Base-by-base conservation (phyloP, 768 basidiomycete species). In the Mycena rosella region DNA sequence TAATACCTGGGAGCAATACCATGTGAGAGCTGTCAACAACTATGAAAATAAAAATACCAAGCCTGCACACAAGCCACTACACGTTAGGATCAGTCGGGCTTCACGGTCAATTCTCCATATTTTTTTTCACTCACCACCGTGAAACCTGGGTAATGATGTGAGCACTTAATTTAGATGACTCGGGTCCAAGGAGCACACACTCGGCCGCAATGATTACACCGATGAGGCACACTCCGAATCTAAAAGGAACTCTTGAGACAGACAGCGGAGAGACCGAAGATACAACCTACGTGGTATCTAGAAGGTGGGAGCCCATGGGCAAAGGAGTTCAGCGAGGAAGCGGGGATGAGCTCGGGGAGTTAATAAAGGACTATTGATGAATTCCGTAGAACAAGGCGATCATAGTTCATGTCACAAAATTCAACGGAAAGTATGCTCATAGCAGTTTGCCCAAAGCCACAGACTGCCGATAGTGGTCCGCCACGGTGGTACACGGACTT, bases 11-110 rank as follows among this genome's bases (percentile, higher is more conserved):
- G 22, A 29, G 9, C 27, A n/a, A 27, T 4, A 29, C 2, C 7
- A 20, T 40, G 17, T 40, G 22, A 38, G 36, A 34, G n/a, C n/a
- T n/a, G n/a, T n/a, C n/a, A n/a, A n/a, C n/a, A n/a, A n/a, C n/a
- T n/a, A 36, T 14, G 11, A 17, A 17, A 13, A 55, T 5, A 40
- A 36, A 9, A 15, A 11, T 45, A 58, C 56, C 56, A 58, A 32
- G 56, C 40, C 27, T 58, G 56, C 38, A 58, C 56, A 27, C 38
- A 44, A 58, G 56, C 56, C 26, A 58, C 56, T 58, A 42, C 14
- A 27, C 5, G 9, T 18, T 10, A 29, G 7, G 40, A 30, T 42
- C 22, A 45, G 27, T 20, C 5, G 56, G 24, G 32, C 32, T 40
- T 22, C 3, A 58, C n/a, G n/a, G n/a, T n/a, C n/a, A 27, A 45